These are phyloP conservation scores for Tubosaeta brunneosetosa DNA, from an alignment of 768 basidiomycete genomes.

Conservation along the genomic window DNA sequence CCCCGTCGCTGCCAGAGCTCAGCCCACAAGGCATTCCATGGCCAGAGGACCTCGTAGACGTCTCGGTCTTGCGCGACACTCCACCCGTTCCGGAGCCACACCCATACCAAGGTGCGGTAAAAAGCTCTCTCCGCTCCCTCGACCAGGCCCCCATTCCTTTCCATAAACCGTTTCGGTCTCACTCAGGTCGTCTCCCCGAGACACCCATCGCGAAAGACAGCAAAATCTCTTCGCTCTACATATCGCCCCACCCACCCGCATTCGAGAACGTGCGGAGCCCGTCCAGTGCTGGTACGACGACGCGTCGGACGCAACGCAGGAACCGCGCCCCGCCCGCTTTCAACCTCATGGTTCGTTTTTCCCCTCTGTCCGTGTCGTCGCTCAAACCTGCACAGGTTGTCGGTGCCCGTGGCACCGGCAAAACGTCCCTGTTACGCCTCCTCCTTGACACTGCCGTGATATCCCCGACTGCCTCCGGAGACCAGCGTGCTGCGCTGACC, in stretches of 20 bases:
- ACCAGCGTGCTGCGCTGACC: conserved; percentile 63
- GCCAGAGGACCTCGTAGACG: conserved; percentile 79
- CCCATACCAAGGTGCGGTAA: conserved; percentile 62
- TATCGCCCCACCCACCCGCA: conserved; percentile 52
- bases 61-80: conserved; percentile 55
- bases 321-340: conserved; percentile 69
- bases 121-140: conserved; percentile 57
- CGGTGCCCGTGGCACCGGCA: conserved; percentile 77
- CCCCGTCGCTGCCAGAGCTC: conserved; percentile 78
- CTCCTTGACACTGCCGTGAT: conserved; percentile 82
- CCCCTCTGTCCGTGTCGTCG: background rate
- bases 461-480: conserved; percentile 69
- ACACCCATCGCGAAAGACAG: conserved; percentile 31
- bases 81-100: conserved; percentile 28
- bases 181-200: conserved; percentile 36
- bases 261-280: conserved; percentile 54
- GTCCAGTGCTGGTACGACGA: conserved; percentile 32
- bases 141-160: conserved; percentile 60
- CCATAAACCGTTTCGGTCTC: conserved; percentile 73
- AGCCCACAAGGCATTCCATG: conserved; percentile 73
- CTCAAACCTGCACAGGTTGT: conserved; percentile 51
- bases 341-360: conserved; percentile 69
- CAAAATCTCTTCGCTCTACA: conserved; percentile 69
- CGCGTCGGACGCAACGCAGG: conserved; percentile 60
- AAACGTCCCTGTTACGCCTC: conserved; percentile 76